Base-by-base conservation (phyloP, 305 asterid species). In the Rubia occidens region DNA sequence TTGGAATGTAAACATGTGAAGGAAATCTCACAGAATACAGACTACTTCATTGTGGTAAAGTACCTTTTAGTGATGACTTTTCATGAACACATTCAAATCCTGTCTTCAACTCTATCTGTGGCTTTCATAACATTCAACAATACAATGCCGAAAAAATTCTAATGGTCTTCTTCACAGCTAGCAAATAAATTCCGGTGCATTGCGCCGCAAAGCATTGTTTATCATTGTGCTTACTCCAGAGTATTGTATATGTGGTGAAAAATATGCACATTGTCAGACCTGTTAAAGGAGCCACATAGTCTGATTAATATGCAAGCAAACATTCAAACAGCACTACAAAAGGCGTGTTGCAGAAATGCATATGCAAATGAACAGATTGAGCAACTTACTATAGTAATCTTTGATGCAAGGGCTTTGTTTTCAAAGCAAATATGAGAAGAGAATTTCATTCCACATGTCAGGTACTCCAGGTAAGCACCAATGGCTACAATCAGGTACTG, bases 381-480 rank as follows among this genome's bases (percentile, higher is more conserved):
- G 29, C 5, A 44, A 55, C 76, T 56, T 72, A 55, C 70, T 51
- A 53, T 42, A 13, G 55, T 56, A 55, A 32, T 62, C 13, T 64
- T 20, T 64, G n/a, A 64, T n/a, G 40, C 49, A 61, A 13, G n/a
- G 68, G 2, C 29, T 6, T n/a, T 18, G 54, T n/a, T 66, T 45
- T 68, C 67, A 67, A 20, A 72, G 40, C 14, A 80, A 68, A 69
- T 21, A 37, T n/a, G 81, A 61, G 65, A 71, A 77, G 18, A 80
- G 79, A 49, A 80, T 68, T 40, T 77, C 79, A 64, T 80, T 77
- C 81, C 81, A 80, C 43, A 71, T 69, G 59, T 77, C 84, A 64
- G 81, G 84, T 60, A 77, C 76, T 32, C 84, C 84, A 37, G 84
- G 81, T 35, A 80, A 76, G 64, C 84, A 80, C 84, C 84, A 80